Percentiles rank a stretch among this genome's conserved stretches.
phyloP scores from a whole-genome alignment of 805 yeast genomes.

The Saccharomycopsis babjevae region DNA sequence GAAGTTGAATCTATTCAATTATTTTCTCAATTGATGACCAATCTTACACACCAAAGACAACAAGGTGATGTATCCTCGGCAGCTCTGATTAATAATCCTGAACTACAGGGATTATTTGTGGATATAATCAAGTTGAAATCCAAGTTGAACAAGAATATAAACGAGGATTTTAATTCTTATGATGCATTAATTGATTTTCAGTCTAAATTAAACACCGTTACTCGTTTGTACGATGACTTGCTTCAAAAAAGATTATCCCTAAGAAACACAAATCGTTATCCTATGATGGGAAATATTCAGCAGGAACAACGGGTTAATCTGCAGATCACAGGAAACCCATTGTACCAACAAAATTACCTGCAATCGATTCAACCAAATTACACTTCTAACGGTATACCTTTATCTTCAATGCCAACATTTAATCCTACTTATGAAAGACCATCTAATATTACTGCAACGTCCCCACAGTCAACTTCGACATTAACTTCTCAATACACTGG shows the following conservation, averaged over 20 bases:
- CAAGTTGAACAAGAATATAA: slow-evolving; percentile 50
- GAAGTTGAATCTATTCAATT: slow-evolving; percentile 65
- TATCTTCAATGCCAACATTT: background rate
- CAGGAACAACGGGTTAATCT: background rate
- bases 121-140: slow-evolving; percentile 57
- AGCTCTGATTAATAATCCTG: slow-evolving; percentile 33
- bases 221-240: slow-evolving; percentile 64
- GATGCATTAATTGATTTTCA: slow-evolving; percentile 64
- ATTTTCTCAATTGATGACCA: slow-evolving; percentile 58
- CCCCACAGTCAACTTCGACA: background rate
- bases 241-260: slow-evolving; percentile 40
- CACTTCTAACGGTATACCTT: background rate
- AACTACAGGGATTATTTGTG: slow-evolving; percentile 47
- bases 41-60: slow-evolving; percentile 29
- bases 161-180: slow-evolving; percentile 48
- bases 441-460: background rate
- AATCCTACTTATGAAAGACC: slow-evolving; percentile 6
- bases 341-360: background rate
- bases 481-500: background rate
- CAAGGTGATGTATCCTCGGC: slow-evolving; percentile 16
- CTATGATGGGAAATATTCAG: background rate
- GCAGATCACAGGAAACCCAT: background rate
- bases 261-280: slow-evolving; percentile 18
- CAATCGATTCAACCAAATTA: background rate
- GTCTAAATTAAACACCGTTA: slow-evolving; percentile 65